Base-by-base conservation (phyloP, 2,329 filamentous ascomycete species). In the Monilinia fructicola region DNA sequence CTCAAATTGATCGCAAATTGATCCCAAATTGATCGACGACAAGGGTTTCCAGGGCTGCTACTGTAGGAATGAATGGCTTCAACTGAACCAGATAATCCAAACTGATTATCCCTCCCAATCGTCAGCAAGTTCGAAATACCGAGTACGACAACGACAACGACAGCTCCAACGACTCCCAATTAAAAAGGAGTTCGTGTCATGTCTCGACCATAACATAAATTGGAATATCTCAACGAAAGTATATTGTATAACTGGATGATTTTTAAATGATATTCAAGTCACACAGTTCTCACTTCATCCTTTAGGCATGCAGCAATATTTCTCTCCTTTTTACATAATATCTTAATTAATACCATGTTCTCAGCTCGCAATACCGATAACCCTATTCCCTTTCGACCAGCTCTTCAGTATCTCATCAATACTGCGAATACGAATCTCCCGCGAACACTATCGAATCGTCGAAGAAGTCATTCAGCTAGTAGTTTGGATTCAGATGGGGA, bases 351-450 rank as follows among this genome's bases (percentile, higher is more conserved):
- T 62, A 61, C 26, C 18, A 65, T 75, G 71, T 74, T 75, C 68
- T 75, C 74, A 56, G 68, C 71, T 23, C 69, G 71, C 50, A 73
- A 75, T 54, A 76, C 71, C 52, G 72, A 75, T 59, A 69, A 70
- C 7, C 64, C 64, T 14, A 76, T 75, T 72, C 74, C 75, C 50
- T 79, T 79, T 70, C 74, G 77, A 66, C 78, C 78, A 7, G 77
- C 78, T 23, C 70, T 78, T 23, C 74, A 77, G 55, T 77, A 79
- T 63, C 78, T 81, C 64, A 68, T 74, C 16, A 46, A 65, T 14
- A 54, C n/a, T 9, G 23, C 54, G 21, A 65, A 65, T 53, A 68
- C 70, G n/a, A 60, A 52, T 31, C 65, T 60, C 44, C 65, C 71
- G 48, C 70, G 60, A 56, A 69, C 71, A 28, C 53, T 42, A 11